Percentiles rank a stretch among this genome's conserved stretches.
Conservation (phyloP, 805 yeast species). For the Starmera dryadoides region DNA sequence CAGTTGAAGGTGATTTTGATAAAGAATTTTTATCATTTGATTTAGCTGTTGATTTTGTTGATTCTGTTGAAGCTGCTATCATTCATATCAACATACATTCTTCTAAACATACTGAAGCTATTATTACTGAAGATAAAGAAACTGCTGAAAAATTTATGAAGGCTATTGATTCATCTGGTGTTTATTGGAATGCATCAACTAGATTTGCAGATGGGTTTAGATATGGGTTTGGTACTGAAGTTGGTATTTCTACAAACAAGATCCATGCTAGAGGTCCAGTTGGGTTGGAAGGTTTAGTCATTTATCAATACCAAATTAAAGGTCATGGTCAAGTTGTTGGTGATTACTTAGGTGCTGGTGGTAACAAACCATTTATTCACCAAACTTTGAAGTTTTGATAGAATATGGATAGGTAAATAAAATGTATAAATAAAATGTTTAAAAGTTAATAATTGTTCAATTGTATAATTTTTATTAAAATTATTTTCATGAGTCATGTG, state of each 20-base stretch:
- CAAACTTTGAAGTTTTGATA: slow-evolving; percentile 36
- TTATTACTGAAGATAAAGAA: slow-evolving; percentile 67
- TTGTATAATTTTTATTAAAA: too few relatives aligned
- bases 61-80: slow-evolving; percentile 64
- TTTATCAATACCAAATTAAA: slow-evolving; percentile 87
- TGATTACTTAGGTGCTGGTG: slow-evolving; percentile 92
- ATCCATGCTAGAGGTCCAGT: slow-evolving; percentile 99
- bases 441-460: too few relatives aligned
- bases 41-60: slow-evolving; percentile 63
- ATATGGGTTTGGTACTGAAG: slow-evolving; percentile 98
- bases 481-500: too few relatives aligned
- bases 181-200: slow-evolving; percentile 96
- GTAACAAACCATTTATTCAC: slow-evolving; percentile 70
- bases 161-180: slow-evolving; percentile 92
- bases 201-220: slow-evolving; percentile 98
- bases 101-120: slow-evolving; percentile 93
- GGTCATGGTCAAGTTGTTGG: slow-evolving; percentile 93
- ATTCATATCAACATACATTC: slow-evolving; percentile 84
- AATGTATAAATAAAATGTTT: too few relatives aligned
- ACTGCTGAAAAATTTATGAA: slow-evolving; percentile 72
- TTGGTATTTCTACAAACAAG: slow-evolving; percentile 94
- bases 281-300: slow-evolving; percentile 93
- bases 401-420: too few relatives aligned
- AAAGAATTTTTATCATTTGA: slow-evolving; percentile 81
- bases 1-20: slow-evolving; percentile 64